Base-by-base conservation (phyloP, 2,329 filamentous ascomycete genomes). In the Fusarium austroafricanum region DNA sequence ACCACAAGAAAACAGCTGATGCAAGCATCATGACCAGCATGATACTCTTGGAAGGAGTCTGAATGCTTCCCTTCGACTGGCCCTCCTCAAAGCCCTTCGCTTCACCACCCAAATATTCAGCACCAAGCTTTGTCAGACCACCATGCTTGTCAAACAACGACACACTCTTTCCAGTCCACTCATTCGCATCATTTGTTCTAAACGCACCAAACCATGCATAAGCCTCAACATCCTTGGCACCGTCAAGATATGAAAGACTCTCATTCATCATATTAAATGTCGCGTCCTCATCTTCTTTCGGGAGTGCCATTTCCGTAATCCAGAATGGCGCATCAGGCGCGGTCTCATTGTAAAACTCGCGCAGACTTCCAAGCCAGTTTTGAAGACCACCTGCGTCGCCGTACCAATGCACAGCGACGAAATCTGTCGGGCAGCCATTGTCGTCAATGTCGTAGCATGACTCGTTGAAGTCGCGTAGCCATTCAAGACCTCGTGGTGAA, bases 201-300 rank as follows among this genome's bases (percentile, higher is more conserved):
- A 82, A 82, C 0, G 75, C 77, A 1, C 80, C 80, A 54, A 80
- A 82, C 80, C 80, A 82, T 0, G 80, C 79, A 47, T 82, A 82
- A 0, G 73, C 77, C 18, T 77, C 67, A 2, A 82, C 76, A 20
- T 76, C 75, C 12, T 78, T 73, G 1, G 73, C 66, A 0, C 55
- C 59, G 8, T 82, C 80, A 7, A 82, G 70, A 46, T 78, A 78
- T 0, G 60, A 28, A 14, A 82, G 61, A 35, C 76, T 79, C 61
- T 80, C 69, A 35, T 79, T 81, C 78, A 82, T 78, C 80, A 82
- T 82, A 3, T 72, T 60, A 4, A 78, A 52, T 2, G 79, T 81
- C 2, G 71, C 73, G 3, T 78, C 76, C 3, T 75, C 71, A n/a
- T 75, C 67, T 14, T 62, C 72, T 56, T 81, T 71, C 1, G 79